Base-by-base conservation (phyloP, 2,329 filamentous ascomycete genomes). In the Aspergillus sp. region DNA sequence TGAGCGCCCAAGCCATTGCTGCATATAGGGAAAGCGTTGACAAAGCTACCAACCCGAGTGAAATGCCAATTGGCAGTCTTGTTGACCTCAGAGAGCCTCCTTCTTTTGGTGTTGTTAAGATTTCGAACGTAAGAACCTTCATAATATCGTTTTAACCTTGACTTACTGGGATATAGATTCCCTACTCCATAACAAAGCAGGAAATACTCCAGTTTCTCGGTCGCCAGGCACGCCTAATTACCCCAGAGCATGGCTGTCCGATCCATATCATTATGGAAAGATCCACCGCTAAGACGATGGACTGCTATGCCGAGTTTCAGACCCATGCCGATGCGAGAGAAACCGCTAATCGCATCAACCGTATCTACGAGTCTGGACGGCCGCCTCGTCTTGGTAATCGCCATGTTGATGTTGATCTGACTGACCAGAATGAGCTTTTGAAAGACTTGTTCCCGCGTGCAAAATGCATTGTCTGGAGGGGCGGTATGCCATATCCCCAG, bases 181-280 rank as follows among this genome's bases (percentile, higher is more conserved):
- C 82, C 0, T 84, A 80, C 61, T 68, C 69, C n/a, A 73, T 81
- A 40, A 80, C 77, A 17, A 79, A 78, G 57, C 69, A 76, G 30
- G 80, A 83, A 61, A 76, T 83, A 34, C 64, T 75, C 17, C 77
- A 79, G 51, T 77, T 80, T 63, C 71, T 80, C 46, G 79, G 78
- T 54, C 76, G 75, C 45, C 72, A 73, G 60, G 74, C 78, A 37
- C 70, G 72, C 15, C 65, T 79, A 37, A 63, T 80, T 17, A 63
- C 68, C 5, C 62, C 71, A 5, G 64, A 70, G 5, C 60, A 71
- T 17, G 81, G 79, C 27, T 77, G 72, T 44, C 73, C 80, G 0
- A 73, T 83, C n/a, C 82, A 84, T 62, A 82, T 84, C 60, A 80
- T 83, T 57, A 83, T 84, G 81, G 82, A 84, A 60, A 79, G 81